Evolutionary conservation across 345 rosid species (phyloP).

Genomic region (Acer negundo): DNA sequence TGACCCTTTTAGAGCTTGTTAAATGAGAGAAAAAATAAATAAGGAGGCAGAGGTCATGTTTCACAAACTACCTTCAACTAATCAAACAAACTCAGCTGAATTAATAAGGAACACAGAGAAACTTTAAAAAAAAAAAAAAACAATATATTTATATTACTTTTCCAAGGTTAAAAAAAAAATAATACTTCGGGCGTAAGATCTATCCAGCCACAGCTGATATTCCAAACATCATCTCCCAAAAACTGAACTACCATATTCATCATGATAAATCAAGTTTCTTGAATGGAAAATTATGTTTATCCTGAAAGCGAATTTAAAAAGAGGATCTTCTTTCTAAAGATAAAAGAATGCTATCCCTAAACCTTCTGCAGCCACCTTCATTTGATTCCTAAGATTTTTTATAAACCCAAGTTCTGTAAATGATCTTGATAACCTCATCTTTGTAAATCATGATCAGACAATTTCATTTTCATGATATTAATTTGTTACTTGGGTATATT

Average conservation of each 20-base stretch:
- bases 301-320: neutral
- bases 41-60: neutral
- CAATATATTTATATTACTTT: neutral
- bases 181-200: neutral
- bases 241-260: neutral
- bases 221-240: neutral
- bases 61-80: neutral
- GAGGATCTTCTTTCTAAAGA: neutral
- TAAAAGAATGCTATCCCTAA: neutral
- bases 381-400: neutral
- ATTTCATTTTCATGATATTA: neutral
- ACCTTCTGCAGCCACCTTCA: constrained; percentile 2
- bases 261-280: neutral
- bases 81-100: neutral
- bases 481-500: neutral
- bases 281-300: neutral
- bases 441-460: neutral
- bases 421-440: neutral
- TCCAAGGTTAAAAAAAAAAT: neutral
- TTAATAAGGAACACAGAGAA: neutral
- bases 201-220: neutral
- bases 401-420: neutral
- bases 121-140: neutral
- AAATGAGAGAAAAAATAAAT: too few species aligned
- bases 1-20: neutral